Base-by-base conservation (phyloP, 2,329 filamentous ascomycete genomes). In the Penicillium sp. region DNA sequence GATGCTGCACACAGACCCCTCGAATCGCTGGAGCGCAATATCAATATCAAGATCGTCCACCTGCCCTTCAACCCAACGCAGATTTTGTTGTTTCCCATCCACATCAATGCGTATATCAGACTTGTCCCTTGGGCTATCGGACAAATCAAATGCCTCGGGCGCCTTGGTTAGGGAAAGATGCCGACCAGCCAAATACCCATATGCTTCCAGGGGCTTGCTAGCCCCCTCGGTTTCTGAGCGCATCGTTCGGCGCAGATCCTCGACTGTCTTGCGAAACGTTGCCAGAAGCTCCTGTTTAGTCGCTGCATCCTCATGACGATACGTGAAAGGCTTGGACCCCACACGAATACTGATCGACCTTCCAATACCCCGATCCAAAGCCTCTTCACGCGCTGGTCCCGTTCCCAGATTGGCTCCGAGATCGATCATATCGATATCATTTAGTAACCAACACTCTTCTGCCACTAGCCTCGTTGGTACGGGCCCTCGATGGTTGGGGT, bases 11-110 rank as follows among this genome's bases (percentile, higher is more conserved):
- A 97, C 93, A 0, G 93, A 88, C 16, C 85, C 81, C 61, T 96
- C 90, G 57, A 95, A 93, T 35, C 82, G 81, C 66, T 97, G 92
- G 42, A 96, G 78, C 0, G 93, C 92, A 62, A 99, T 91, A 61
- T 95, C 87, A 61, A 97, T 97, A 64, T 99, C 93, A 5, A 99
- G 81, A 64, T 95, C 89, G 65, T 99, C 93, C 69, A 99, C 88
- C 71, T 97, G 89, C 44, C 84, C 83, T 68, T 99, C 93, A 0
- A 99, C 89, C 89, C 89, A 96, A 45, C 92, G 87, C 39, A 99
- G 79, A 66, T 93, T 96, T 66, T 97, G 89, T 69, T 96, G 91
- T 63, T 95, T 95, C 41, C 93, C 93, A 63, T 97, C 93, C 12
- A 95, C 89, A 62, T 99, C 93, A 58, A 99, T 91, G 47, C 95